Evolutionary conservation across 495 filamentous ascomycete genomes (phyloP).

Genomic region (Talaromyces thailandensis): DNA sequence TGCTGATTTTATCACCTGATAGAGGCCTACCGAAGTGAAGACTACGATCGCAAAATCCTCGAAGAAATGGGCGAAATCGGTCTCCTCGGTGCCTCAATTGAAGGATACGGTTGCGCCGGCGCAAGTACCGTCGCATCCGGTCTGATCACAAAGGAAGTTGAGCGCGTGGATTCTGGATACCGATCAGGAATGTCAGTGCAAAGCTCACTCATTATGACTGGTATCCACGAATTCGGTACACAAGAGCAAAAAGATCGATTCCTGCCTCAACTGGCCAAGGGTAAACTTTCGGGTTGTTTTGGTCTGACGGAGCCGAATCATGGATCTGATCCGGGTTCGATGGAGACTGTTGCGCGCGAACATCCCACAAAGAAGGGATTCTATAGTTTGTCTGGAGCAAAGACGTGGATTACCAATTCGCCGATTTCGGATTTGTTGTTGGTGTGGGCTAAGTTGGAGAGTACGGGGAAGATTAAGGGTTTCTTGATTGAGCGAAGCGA

Average conservation of each 20-base stretch:
- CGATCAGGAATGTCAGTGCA: conserved; percentile 95
- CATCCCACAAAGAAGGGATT: conserved; percentile 85
- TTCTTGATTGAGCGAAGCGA: conserved; percentile 78
- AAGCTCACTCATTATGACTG: conserved; percentile 89
- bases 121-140: conserved; percentile 85
- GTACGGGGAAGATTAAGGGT: conserved; percentile 89
- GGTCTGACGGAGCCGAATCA: conserved; percentile 97
- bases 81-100: conserved; percentile 79
- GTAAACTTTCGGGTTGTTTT: conserved; percentile 82
- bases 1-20: neutral
- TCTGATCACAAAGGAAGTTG: conserved; percentile 90
- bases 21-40: conserved; percentile 94
- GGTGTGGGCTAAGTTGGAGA: conserved; percentile 89
- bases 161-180: conserved; percentile 93
- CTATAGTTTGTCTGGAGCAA: conserved; percentile 71
- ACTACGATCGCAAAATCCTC: conserved; percentile 84
- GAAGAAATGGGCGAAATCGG: conserved; percentile 95
- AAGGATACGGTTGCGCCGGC: conserved; percentile 93
- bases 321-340: conserved; percentile 89
- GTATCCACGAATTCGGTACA: conserved; percentile 90
- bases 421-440: conserved; percentile 87
- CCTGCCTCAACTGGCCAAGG: conserved; percentile 76
- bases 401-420: conserved; percentile 99
- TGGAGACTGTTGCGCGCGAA: conserved; percentile 82
- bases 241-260: conserved; percentile 84